phyloP scores from a whole-genome alignment of 176 grass and related monocot species.

The Oryza australiensis region DNA sequence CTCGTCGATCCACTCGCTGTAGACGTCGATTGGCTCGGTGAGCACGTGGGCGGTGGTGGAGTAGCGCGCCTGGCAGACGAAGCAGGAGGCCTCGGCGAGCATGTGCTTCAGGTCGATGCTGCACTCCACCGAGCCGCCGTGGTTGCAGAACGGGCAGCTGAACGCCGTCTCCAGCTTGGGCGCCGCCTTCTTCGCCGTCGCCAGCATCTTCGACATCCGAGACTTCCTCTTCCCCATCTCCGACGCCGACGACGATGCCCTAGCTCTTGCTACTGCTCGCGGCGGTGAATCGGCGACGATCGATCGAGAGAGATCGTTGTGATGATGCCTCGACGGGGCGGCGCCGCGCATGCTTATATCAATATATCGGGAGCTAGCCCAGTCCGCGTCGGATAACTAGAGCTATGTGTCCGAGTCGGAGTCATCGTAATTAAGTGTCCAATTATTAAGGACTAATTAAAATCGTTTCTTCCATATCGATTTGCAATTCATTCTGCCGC shows the following conservation, averaged over 20 bases:
- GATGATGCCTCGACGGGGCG: no score
- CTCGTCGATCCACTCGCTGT: constrained; percentile 41
- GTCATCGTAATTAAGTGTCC: no score
- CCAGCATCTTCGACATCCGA: not conserved
- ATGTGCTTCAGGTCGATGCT: constrained; percentile 22
- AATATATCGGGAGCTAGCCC: no score
- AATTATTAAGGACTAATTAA: no score
- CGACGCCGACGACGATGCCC: no score
- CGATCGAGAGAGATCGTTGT: no score
- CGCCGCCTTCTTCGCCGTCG: not conserved
- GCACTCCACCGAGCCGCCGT: constrained; percentile 26
- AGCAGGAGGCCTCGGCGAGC: constrained; percentile 22
- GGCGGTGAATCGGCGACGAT: not conserved
- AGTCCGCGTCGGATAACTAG: no score
- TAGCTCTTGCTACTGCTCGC: no score
- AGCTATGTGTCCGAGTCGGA: no score
- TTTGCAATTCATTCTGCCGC: no score
- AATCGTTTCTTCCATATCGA: no score
- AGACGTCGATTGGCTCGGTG: constrained; percentile 49
- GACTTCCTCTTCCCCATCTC: constrained; percentile 41
- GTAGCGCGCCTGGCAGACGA: not conserved
- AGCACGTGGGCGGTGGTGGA: constrained; percentile 28
- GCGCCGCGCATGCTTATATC: no score
- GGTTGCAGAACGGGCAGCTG: constrained; percentile 41
- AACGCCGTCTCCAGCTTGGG: constrained; percentile 37